A percentile compares a stretch with the other conserved stretches of the same genome.
Conservation (phyloP, 768 basidiomycete species). For the Mycena vulgaris region DNA sequence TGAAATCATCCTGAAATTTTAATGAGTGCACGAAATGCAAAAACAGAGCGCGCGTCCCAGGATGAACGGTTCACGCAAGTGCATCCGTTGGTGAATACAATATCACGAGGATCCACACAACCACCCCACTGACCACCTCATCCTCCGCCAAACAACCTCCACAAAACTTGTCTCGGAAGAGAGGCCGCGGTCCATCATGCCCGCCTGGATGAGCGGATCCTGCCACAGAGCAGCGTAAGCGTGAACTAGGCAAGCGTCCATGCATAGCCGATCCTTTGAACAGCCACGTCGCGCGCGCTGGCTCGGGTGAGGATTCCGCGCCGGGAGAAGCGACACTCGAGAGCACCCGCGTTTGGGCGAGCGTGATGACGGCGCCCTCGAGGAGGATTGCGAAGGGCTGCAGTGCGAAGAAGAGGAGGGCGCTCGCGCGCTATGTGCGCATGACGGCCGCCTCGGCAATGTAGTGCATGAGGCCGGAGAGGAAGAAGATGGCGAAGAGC, state of each 20-base stretch:
- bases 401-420: slow-evolving; percentile 1
- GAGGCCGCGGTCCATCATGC: slow-evolving; percentile 9
- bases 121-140: not conserved
- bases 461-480: slow-evolving; percentile 3
- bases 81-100: too few species aligned
- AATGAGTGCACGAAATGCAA: too few species aligned
- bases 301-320: not conserved
- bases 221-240: slow-evolving; percentile 3
- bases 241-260: slow-evolving; percentile 7
- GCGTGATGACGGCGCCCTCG: not conserved
- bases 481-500: not conserved
- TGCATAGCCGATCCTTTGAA: not conserved
- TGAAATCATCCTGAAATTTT: too few species aligned
- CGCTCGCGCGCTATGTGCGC: not conserved
- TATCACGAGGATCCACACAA: too few species aligned
- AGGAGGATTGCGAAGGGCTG: not conserved
- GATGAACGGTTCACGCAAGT: too few species aligned
- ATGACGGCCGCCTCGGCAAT: not conserved
- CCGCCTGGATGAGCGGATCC: not conserved
- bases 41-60: too few species aligned
- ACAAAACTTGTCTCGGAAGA: not conserved
- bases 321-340: too few species aligned
- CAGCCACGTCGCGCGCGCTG: not conserved
- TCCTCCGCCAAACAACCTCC: not conserved
- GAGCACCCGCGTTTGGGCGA: not conserved